Conservation (phyloP, 1,139 yeast genomes). For the Magnusiomyces magnusii region DNA sequence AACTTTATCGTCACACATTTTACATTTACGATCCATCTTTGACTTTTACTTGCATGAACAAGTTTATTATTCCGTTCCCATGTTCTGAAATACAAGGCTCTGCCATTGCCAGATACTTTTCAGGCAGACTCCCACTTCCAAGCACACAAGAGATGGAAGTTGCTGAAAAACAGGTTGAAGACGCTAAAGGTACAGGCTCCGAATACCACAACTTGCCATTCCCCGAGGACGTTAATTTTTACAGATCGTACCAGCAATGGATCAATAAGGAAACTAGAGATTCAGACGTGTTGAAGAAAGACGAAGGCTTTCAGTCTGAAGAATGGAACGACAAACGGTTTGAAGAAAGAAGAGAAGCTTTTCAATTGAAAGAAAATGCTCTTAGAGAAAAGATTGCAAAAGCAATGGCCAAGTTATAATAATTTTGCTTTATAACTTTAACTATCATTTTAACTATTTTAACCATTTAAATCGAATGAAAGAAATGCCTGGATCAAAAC, state of each 20-base stretch:
- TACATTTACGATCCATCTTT: constrained; percentile 50
- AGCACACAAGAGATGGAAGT: not conserved
- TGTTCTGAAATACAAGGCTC: constrained; percentile 53
- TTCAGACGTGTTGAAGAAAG: not conserved
- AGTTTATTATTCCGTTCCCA: constrained; percentile 52
- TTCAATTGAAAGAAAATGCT: not conserved
- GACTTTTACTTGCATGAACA: constrained; percentile 46
- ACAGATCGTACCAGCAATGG: constrained; percentile 37
- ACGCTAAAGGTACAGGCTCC: constrained; percentile 35
- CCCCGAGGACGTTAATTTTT: constrained; percentile 46
- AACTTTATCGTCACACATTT: constrained; percentile 47
- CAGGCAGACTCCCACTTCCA: constrained; percentile 43
- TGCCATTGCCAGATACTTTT: constrained; percentile 48
- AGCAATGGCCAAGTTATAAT: no score
- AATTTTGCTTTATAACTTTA: no score
- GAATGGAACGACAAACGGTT: constrained; percentile 20
- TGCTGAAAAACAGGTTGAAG: constrained; percentile 24
- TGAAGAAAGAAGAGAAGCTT: not conserved
- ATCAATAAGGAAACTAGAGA: constrained; percentile 23
- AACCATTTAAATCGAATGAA: no score
- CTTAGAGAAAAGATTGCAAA: not conserved
- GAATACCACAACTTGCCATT: constrained; percentile 41
- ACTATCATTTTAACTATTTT: no score
- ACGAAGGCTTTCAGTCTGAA: constrained; percentile 25
- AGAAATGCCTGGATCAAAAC: no score